Evolutionary conservation across 768 basidiomycete species (phyloP), one percentile per base, ranked within the genome.

Genomic region (Rhizopogon vinicolor): DNA sequence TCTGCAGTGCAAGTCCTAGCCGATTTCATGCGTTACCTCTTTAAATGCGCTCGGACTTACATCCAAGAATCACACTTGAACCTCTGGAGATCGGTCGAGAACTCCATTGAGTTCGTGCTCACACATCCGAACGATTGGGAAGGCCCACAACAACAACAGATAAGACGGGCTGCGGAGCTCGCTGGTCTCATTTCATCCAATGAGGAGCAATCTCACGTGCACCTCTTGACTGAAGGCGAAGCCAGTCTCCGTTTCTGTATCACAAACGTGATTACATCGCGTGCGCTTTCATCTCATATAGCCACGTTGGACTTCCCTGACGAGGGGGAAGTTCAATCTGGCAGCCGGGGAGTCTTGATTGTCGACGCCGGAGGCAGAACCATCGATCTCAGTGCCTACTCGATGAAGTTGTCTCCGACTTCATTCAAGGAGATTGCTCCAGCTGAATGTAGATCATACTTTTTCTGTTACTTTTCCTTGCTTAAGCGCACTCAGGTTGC

Each of bases 341-440:
- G 65, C 1, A 66, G 67, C 1, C 56, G 68, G 28, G 71, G 71
- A 0, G 58, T 79, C 6, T 64, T 79, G 18, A 63, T 82, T 7
- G 70, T 80, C 14, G 81, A 82, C 61, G 78, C 76, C 9, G 80
- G 80, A 7, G 75, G 76, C 0, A 69, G 70, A 3, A 76, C 71
- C 5, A 56, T 73, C 14, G 74, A 74, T 51, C 25, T 74, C 31
- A 79, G 76, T 54, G 72, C 66, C 31, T 75, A 65, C 63, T 68
- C 57, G 3, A 60, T 66, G 42, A 67, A 58, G 9, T 19, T 65
- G 6, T 65, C 60, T 1, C 59, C 62, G 1, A 57, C 35, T 28
- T 56, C 55, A 10, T 67, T 76, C 40, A 60, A 77, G 41, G 73
- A 76, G 55, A 62, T 75, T 48, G 62, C 64, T n/a, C 64, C 67